These are phyloP conservation scores for Aspergillus versicolor DNA, from an alignment of 2,329 filamentous ascomycete genomes.

Conservation along the genomic window DNA sequence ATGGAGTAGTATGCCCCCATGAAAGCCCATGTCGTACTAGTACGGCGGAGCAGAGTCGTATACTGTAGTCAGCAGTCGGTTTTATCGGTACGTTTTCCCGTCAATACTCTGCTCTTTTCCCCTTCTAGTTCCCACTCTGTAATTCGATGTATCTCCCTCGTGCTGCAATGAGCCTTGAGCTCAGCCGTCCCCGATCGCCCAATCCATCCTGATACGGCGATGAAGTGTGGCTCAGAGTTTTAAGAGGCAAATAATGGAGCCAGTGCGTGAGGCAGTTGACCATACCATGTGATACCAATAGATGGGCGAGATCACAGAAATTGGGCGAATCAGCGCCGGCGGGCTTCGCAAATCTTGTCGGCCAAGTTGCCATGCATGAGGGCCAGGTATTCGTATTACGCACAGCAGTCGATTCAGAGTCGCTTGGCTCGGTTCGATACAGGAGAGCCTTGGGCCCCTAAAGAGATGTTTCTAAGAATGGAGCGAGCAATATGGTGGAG, in stretches of 20 bases:
- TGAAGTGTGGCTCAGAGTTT: not conserved
- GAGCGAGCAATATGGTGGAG: conserved; percentile 19
- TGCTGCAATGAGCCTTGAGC: not conserved
- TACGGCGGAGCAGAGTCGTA: too few relatives aligned
- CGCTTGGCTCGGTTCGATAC: too few relatives aligned
- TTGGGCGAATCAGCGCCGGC: not conserved
- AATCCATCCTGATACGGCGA: not conserved
- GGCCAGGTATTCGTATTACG: not conserved
- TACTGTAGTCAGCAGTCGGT: not conserved
- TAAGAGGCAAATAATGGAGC: not conserved
- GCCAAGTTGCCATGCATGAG: not conserved
- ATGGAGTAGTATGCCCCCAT: too few relatives aligned
- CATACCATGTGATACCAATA: conserved; percentile 4
- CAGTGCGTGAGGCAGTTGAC: not conserved
- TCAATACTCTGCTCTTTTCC: too few relatives aligned
- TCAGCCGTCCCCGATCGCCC: not conserved
- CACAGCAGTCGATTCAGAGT: not conserved
- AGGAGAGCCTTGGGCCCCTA: not conserved
- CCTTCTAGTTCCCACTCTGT: not conserved
- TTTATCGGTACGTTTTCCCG: not conserved
- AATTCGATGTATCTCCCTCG: not conserved
- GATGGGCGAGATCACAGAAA: not conserved
- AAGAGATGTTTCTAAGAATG: conserved; percentile 19
- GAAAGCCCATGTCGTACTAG: too few relatives aligned
- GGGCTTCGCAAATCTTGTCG: not conserved